These are phyloP conservation scores for Rhizophagus prolifer DNA, from an alignment of 192 early-diverging fungal species.

Conservation along the genomic window DNA sequence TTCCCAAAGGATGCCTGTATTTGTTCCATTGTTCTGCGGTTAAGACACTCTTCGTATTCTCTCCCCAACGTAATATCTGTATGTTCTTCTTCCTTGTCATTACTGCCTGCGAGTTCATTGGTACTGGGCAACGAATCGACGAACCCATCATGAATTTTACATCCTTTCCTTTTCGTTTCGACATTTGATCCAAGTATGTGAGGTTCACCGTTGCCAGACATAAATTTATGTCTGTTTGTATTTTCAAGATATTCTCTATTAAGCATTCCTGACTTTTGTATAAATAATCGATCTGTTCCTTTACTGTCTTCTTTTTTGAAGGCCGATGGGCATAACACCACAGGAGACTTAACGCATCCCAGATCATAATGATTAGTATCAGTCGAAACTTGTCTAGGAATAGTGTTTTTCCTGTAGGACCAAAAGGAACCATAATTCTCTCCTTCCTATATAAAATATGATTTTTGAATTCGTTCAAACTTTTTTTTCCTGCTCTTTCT, in stretches of 20 bases:
- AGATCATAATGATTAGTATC: slow-evolving; percentile 2
- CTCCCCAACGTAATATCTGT: neutral
- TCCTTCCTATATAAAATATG: too few relatives aligned
- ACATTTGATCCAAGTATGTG: neutral
- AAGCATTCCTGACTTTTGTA: slow-evolving; percentile 4
- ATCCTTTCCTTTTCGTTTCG: slow-evolving; percentile 1
- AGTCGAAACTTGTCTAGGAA: neutral
- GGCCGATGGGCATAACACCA: too few relatives aligned
- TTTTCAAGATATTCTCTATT: neutral
- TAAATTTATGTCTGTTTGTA: neutral
- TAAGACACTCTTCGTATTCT: slow-evolving; percentile 1
- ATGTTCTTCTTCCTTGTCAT: neutral
- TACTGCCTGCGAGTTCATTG: too few relatives aligned
- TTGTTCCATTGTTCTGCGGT: neutral
- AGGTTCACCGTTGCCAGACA: slow-evolving; percentile 12
- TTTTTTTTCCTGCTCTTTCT: too few relatives aligned
- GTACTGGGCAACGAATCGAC: slow-evolving; percentile 4
- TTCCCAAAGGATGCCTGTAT: slow-evolving; percentile 19
- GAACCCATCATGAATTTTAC: slow-evolving; percentile 13
- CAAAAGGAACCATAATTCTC: neutral
- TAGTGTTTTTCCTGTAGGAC: neutral
- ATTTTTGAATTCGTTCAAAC: too few relatives aligned
- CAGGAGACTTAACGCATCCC: neutral
- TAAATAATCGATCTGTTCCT: too few relatives aligned
- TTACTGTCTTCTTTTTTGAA: too few relatives aligned